Percentiles rank a stretch among this genome's conserved stretches.
Evolutionary conservation across 305 asterid species (phyloP).

Genomic region (Fraxinus ornus): DNA sequence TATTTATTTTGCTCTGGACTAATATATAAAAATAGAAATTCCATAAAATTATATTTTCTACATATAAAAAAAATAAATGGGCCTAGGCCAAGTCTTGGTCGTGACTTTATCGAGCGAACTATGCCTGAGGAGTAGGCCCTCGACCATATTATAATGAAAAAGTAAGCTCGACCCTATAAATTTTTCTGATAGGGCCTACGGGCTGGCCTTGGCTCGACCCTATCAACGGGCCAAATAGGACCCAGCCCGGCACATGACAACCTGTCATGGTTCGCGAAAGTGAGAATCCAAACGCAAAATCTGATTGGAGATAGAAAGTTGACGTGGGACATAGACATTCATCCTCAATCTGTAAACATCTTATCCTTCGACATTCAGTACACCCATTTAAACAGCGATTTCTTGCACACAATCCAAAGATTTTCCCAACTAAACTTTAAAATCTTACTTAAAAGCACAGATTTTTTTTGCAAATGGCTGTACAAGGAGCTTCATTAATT

Average conservation of each 20-base stretch:
- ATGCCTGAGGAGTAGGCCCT: too few species aligned
- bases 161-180: too few species aligned
- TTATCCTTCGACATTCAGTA: constrained; percentile 42
- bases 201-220: background rate
- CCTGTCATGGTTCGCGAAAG: background rate
- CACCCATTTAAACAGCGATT: background rate
- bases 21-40: too few species aligned
- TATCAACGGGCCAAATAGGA: background rate
- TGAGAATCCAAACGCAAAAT: constrained; percentile 47
- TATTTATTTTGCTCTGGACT: too few species aligned
- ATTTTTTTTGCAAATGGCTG: constrained; percentile 46
- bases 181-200: background rate
- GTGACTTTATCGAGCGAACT: too few species aligned
- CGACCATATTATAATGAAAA: too few species aligned
- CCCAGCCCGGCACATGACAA: background rate
- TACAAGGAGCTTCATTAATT: constrained; percentile 60
- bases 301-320: constrained; percentile 53
- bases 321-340: constrained; percentile 32
- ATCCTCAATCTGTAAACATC: constrained; percentile 35
- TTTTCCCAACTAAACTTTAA: background rate
- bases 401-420: background rate
- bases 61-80: too few species aligned
- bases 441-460: background rate
- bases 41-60: too few species aligned
- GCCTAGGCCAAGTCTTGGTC: too few species aligned